Base-by-base conservation (phyloP, 805 yeast species). In the Kluyveromyces siamensis region DNA sequence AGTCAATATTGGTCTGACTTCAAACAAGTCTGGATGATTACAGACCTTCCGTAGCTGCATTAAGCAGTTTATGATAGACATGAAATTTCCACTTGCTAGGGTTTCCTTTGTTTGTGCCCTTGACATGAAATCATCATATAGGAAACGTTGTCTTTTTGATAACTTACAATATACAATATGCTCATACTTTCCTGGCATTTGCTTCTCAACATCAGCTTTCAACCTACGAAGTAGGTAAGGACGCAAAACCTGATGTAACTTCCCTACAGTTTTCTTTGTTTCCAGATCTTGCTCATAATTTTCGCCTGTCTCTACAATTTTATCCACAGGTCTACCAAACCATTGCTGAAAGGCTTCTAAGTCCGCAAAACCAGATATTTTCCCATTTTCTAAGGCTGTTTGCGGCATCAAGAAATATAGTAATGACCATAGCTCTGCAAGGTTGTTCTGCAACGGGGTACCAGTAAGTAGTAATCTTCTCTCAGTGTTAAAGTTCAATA, bases 271-370 rank as follows among this genome's bases (percentile, higher is more conserved):
- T 52, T 81, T 79, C 52, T 78, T 78, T 0, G 98, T 88, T 59
- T 93, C 98, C 17, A 71, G 75, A 59, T 83, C 87, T 56, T 83
- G 77, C 55, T 80, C 86, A n/a, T 69, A 72, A 16, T 58, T 57
- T 13, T 67, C 71, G 10, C 67, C 63, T 10, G 73, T 70, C 65
- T 93, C 97, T 47, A 93, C 81, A 51, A 93, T 80, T 55, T 80
- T 85, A 63, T 93, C 98, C 4, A 93, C 97, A 0, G 99, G 99
- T 52, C 83, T 79, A n/a, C 97, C 96, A 67, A 93, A 93, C 99
- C 99, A 93, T 55, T 87, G 95, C 60, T 93, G 99, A 65, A 93
- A 93, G 60, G 93, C 96, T 54, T 87, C 93, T 51, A 93, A 72
- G 59, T 91, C 89, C 1, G 99, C 98, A 76, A 93, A 93, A 1